These are phyloP conservation scores for Acidomyces sp. DNA, from an alignment of 495 filamentous ascomycete species.

Conservation along the genomic window DNA sequence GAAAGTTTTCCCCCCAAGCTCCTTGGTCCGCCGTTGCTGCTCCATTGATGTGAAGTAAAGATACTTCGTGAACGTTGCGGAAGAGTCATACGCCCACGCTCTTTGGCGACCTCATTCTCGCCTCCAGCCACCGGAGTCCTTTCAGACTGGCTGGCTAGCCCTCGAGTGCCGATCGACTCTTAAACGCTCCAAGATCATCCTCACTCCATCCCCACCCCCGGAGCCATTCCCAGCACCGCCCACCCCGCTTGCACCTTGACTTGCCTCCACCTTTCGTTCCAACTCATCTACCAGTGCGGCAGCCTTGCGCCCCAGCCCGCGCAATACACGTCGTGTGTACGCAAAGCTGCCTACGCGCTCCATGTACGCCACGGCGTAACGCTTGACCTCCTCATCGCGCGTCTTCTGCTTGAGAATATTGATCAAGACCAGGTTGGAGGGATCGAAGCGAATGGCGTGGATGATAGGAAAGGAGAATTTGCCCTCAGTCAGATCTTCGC, in stretches of 20 bases:
- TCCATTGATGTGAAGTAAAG: no score
- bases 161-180: constrained; percentile 3
- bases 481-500: constrained; percentile 92
- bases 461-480: constrained; percentile 98
- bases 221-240: neutral
- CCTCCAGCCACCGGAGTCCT: no score
- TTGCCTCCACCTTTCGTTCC: no score
- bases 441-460: constrained; percentile 76
- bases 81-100: no score
- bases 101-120: no score
- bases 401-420: constrained; percentile 90
- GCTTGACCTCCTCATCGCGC: constrained; percentile 73
- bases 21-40: no score
- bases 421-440: constrained; percentile 65
- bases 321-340: constrained; percentile 62
- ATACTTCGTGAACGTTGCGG: no score
- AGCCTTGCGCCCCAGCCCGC: constrained; percentile 52
- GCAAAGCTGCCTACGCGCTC: constrained; percentile 77
- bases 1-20: no score
- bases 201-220: constrained; percentile 2
- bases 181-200: constrained; percentile 7
- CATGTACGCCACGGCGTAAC: constrained; percentile 87
- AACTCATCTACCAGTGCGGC: constrained; percentile 52
- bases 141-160: neutral
- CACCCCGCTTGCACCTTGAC: constrained; percentile 20